These are phyloP conservation scores for Ogataea nonfermentans DNA, from an alignment of 805 yeast species.

Conservation along the genomic window DNA sequence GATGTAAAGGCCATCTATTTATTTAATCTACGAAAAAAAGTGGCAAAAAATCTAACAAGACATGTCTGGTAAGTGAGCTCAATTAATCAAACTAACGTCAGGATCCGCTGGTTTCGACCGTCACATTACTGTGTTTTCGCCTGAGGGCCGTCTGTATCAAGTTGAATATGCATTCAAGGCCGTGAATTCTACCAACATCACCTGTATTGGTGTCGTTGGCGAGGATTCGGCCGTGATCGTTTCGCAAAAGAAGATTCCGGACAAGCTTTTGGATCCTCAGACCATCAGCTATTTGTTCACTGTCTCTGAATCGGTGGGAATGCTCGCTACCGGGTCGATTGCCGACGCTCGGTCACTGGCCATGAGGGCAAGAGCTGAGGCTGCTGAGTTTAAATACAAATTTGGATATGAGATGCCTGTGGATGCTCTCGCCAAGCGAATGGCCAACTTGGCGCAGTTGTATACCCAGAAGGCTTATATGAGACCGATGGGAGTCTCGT, in stretches of 20 bases:
- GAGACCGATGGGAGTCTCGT: constrained; percentile 96
- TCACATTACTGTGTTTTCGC: constrained; percentile 97
- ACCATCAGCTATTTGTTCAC: constrained; percentile 86
- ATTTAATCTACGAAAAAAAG: constrained; percentile 1
- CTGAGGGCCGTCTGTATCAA: constrained; percentile 96
- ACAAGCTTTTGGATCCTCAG: constrained; percentile 81
- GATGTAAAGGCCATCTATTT: constrained; percentile 4
- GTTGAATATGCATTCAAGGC: constrained; percentile 99
- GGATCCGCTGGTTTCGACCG: constrained; percentile 96
- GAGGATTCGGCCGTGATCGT: constrained; percentile 83
- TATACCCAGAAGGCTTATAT: constrained; percentile 97
- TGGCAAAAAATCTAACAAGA: constrained; percentile 10
- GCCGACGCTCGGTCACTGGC: constrained; percentile 95
- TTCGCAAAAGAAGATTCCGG: constrained; percentile 95
- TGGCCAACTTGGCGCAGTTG: constrained; percentile 93
- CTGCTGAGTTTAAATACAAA: constrained; percentile 90
- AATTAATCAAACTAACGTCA: constrained; percentile 26
- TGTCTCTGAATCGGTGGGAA: constrained; percentile 78
- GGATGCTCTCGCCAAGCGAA: constrained; percentile 86
- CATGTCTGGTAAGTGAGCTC: constrained; percentile 33
- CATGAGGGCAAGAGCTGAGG: constrained; percentile 88
- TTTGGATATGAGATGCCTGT: constrained; percentile 97
- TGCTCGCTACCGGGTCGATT: constrained; percentile 91
- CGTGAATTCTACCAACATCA: constrained; percentile 86
- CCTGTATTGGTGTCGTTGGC: constrained; percentile 85